Conservation (phyloP, 129 eudicot genomes). For the Apium graveolens region DNA sequence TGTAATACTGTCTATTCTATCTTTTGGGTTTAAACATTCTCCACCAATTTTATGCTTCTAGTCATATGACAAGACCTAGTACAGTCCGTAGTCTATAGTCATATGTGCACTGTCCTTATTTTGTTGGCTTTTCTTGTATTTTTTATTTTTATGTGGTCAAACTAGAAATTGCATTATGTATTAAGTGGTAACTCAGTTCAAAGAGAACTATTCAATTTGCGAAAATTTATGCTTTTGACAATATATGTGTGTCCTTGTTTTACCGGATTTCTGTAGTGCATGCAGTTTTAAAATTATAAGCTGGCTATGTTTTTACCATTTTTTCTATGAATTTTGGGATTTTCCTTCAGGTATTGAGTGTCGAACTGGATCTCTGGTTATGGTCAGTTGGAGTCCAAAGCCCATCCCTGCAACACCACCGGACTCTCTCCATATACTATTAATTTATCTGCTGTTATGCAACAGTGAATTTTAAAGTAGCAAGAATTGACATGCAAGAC, state of each 20-base stretch:
- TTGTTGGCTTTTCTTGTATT: neutral
- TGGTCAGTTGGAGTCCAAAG: conserved; percentile 68
- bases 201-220: neutral
- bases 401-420: conserved; percentile 76
- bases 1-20: neutral
- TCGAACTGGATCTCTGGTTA: conserved; percentile 93
- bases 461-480: neutral
- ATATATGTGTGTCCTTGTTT: neutral
- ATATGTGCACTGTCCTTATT: neutral
- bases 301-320: neutral
- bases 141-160: neutral
- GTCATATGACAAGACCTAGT: neutral
- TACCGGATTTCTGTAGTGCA: neutral
- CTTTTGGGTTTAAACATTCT: conserved; percentile 4
- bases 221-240: neutral
- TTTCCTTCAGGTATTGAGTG: conserved; percentile 74
- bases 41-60: neutral
- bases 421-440: conserved; percentile 72
- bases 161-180: neutral
- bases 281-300: neutral
- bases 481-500: neutral
- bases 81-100: neutral
- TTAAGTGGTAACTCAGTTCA: neutral
- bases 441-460: conserved; percentile 22
- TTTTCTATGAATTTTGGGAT: neutral